Evolutionary conservation across 169 alveolate genomes (phyloP).

Genomic region (Eimeria mitis): DNA sequence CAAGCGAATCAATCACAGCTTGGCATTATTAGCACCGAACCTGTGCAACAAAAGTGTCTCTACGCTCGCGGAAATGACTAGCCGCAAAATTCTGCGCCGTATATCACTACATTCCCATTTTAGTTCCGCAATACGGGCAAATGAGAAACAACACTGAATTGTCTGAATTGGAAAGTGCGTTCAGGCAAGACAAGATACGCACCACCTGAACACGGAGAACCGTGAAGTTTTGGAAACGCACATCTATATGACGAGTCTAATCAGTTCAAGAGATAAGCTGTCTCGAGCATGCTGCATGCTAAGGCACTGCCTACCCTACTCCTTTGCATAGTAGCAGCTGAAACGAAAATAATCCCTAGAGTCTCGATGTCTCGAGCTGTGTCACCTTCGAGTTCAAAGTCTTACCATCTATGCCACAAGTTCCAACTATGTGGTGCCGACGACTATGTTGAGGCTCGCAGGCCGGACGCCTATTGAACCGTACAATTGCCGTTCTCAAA

Average conservation of each 20-base stretch:
- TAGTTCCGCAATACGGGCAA: not conserved
- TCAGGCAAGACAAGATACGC: not conserved
- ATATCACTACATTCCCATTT: not conserved
- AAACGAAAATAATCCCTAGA: not conserved
- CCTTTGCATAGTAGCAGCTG: not conserved
- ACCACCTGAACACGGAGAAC: not conserved
- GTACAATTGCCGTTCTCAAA: not conserved
- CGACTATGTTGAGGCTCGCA: not conserved
- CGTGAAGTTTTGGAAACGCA: not conserved
- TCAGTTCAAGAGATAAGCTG: not conserved
- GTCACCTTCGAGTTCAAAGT: not conserved
- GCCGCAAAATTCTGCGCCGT: not conserved
- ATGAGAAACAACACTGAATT: not conserved
- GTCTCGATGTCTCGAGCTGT: not conserved
- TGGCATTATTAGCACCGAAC: not conserved
- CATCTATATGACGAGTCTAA: not conserved
- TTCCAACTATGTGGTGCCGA: not conserved
- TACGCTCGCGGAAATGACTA: not conserved
- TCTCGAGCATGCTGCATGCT: not conserved
- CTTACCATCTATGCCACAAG: not conserved
- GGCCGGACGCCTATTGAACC: not conserved
- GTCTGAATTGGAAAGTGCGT: not conserved
- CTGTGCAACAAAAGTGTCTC: not conserved
- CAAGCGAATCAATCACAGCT: not conserved
- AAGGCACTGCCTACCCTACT: not conserved